Conservation (phyloP, 495 filamentous ascomycete species). For the Xylaria intraflava region DNA sequence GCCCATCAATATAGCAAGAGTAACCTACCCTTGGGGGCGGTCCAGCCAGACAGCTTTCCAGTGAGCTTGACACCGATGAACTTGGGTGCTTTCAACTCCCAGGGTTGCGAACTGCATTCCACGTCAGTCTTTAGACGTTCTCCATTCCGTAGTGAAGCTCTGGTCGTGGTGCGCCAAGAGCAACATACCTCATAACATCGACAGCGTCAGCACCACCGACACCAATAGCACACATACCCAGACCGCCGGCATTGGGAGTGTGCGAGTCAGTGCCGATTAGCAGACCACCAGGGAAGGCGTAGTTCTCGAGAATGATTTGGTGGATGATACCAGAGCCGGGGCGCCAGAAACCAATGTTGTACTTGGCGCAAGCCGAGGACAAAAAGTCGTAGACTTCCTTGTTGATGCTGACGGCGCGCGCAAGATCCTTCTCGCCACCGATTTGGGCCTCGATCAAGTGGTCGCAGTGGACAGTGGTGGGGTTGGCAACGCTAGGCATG, state of each 20-base stretch:
- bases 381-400: conserved; percentile 99
- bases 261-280: conserved; percentile 99
- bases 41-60: conserved; percentile 87
- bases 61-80: conserved; percentile 94
- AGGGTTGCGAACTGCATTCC: conserved; percentile 53
- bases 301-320: conserved; percentile 98
- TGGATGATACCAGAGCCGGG: conserved; percentile 99
- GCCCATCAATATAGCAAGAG: not conserved
- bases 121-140: not conserved
- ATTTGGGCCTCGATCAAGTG: conserved; percentile 98
- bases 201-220: conserved; percentile 98
- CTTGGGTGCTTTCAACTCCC: conserved; percentile 98
- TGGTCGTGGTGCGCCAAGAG: not conserved
- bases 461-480: conserved; percentile 96
- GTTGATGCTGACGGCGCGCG: conserved; percentile 86
- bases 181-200: conserved; percentile 85
- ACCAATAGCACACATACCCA: conserved; percentile 93
- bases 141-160: not conserved
- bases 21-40: conserved; percentile 70
- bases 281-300: conserved; percentile 95
- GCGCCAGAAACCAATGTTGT: conserved; percentile 99
- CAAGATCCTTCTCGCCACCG: conserved; percentile 91
- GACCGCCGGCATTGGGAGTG: conserved; percentile 96
- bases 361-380: conserved; percentile 90
- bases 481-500: conserved; percentile 89